These are phyloP conservation scores for Lactarius akahatsu DNA, from an alignment of 768 basidiomycete species.

Conservation along the genomic window DNA sequence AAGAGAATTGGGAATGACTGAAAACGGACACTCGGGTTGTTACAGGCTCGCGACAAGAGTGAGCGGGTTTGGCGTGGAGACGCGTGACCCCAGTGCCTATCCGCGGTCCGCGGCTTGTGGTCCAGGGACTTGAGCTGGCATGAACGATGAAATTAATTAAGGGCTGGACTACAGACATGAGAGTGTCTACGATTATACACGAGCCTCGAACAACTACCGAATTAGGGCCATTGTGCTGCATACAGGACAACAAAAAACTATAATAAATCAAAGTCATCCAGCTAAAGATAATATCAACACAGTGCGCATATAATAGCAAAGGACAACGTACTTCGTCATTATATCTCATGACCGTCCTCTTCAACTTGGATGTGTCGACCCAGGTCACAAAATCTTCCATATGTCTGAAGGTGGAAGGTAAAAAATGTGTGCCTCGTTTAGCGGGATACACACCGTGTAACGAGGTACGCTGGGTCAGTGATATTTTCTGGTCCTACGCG, in stretches of 20 bases:
- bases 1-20: not conserved
- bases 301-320: not conserved
- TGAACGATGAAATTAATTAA: not conserved
- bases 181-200: not conserved
- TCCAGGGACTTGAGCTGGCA: not conserved
- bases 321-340: slow-evolving; percentile 78
- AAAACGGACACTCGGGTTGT: not conserved
- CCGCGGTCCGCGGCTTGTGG: not conserved
- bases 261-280: slow-evolving; percentile 92
- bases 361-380: slow-evolving; percentile 97
- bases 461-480: slow-evolving; percentile 94
- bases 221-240: not conserved
- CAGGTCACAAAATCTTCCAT: slow-evolving; percentile 99
- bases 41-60: not conserved
- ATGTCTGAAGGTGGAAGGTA: slow-evolving; percentile 49
- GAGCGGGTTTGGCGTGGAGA: slow-evolving; percentile 16
- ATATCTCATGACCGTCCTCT: slow-evolving; percentile 92
- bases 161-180: not conserved
- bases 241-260: slow-evolving; percentile 35
- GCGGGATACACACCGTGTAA: slow-evolving; percentile 62
- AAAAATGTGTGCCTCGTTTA: slow-evolving; percentile 14
- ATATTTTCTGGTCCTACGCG: slow-evolving; percentile 95
- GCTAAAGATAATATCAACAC: slow-evolving; percentile 45
- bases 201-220: slow-evolving; percentile 1
- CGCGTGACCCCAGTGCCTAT: not conserved